Evolutionary conservation across 2,329 filamentous ascomycete genomes (phyloP).

Genomic region (Hortaea werneckii): DNA sequence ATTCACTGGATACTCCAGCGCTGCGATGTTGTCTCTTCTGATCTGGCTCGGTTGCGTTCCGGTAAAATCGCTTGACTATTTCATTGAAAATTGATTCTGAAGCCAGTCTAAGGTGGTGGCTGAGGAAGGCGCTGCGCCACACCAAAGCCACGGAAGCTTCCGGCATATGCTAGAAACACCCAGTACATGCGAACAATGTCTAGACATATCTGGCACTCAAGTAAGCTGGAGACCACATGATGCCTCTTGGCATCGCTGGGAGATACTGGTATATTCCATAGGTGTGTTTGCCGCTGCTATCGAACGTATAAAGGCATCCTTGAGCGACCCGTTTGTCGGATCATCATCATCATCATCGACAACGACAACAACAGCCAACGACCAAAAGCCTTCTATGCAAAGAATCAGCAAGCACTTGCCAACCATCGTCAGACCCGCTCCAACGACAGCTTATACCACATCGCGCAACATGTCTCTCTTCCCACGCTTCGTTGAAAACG

Average conservation of each 20-base stretch:
- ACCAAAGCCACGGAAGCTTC: neutral
- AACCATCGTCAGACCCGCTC: conserved; percentile 16
- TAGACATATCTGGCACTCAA: neutral
- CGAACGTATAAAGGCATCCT: conserved; percentile 1
- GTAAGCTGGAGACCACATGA: neutral
- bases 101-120: too few relatives aligned
- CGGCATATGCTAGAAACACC: neutral
- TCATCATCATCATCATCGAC: conserved; percentile 3
- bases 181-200: neutral
- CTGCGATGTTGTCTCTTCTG: too few relatives aligned
- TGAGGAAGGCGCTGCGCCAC: too few relatives aligned
- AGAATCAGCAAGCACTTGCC: conserved; percentile 15
- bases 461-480: conserved; percentile 28
- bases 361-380: neutral
- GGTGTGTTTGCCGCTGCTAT: neutral
- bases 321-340: neutral
- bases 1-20: too few relatives aligned
- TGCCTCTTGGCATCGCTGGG: neutral
- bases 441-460: conserved; percentile 12
- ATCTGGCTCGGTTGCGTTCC: too few relatives aligned
- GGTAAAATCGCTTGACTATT: too few relatives aligned
- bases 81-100: too few relatives aligned
- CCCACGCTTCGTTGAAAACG: conserved; percentile 26
- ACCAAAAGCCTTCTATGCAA: conserved; percentile 2
- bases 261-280: neutral